phyloP scores from a whole-genome alignment of 768 basidiomycete species.

The Hemileccinum impolitum region DNA sequence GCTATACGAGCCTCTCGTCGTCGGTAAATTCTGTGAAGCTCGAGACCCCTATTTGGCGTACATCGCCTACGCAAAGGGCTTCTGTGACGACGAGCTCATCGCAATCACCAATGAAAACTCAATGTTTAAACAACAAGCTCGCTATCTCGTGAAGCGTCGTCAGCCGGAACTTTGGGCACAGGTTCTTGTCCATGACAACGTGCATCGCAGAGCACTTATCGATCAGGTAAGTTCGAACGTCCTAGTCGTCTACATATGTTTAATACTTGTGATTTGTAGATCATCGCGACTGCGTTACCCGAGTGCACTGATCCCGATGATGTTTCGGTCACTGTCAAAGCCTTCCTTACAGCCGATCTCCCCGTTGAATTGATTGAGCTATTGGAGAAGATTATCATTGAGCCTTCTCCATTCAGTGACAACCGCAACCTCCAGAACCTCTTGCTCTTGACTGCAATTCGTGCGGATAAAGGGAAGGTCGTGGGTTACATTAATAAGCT shows the following conservation, averaged over 20 bases:
- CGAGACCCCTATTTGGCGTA: constrained; percentile 98
- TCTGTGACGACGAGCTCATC: constrained; percentile 98
- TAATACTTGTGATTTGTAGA: constrained; percentile 38
- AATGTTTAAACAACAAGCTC: constrained; percentile 99
- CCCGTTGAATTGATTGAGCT: constrained; percentile 97
- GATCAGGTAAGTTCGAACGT: constrained; percentile 66
- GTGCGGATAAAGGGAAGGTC: constrained; percentile 97
- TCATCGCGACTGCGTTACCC: constrained; percentile 91
- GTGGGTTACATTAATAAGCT: constrained; percentile 98
- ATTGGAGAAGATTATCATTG: constrained; percentile 97
- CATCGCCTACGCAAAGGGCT: constrained; percentile 98
- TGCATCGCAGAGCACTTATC: constrained; percentile 89
- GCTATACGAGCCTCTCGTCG: constrained; percentile 95
- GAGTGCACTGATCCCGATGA: constrained; percentile 98
- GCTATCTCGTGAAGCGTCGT: constrained; percentile 95
- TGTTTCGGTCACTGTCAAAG: constrained; percentile 97
- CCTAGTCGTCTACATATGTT: not conserved
- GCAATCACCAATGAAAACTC: constrained; percentile 97
- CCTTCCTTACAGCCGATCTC: constrained; percentile 95
- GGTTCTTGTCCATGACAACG: constrained; percentile 85
- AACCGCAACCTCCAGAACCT: constrained; percentile 97
- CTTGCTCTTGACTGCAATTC: constrained; percentile 90
- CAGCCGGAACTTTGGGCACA: constrained; percentile 95
- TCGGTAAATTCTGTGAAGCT: constrained; percentile 99
- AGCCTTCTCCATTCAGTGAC: constrained; percentile 96